Evolutionary conservation across 202 grass and related monocot genomes (phyloP), one percentile per base, ranked within the genome.

Genomic region (Schoenoplectus tabernaemontani): DNA sequence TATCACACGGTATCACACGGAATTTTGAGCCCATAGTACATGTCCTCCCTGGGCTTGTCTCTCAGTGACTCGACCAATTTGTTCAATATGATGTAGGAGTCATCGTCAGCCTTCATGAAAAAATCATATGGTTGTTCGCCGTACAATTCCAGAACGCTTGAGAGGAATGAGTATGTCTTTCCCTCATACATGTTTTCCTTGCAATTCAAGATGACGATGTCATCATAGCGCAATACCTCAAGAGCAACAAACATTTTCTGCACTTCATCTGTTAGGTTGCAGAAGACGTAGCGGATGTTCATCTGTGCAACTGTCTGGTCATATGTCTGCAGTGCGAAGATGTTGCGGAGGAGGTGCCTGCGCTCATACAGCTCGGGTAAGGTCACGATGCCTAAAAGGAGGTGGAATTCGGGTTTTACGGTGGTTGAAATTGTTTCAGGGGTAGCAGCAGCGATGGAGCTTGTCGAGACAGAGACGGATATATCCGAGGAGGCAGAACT

Each of bases 81-180:
- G 42, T 84, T 7, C 3, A 90, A 77, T 2, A 86, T 83, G 9
- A 93, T 53, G 81, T 90, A 93, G 24, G 91, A 86, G 88, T 91
- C 88, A 50, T 91, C 91, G 72, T 91, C 91, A 16, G 83, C 84
- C 84, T 93, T 93, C 88, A 93, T 93, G 53, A 90, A 88, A 71
- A 84, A 93, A 74, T 93, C 88, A 59, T 90, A 93, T 36, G 26
- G 16, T 0, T 38, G 9, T 34, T 75, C 23, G 0, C 30, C 39
- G 3, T 61, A 79, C 0, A 79, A 17, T 17, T 0, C 8, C 0
- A 83, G 85, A 17, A 82, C 64, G 10, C 83, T 47, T 47, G 91
- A 88, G 86, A 93, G 84, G 88, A 90, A 90, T 76, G 86, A 63
- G 81, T 90, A 88, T 1, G 91, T 90, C 88, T 93, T 93, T 62